These are phyloP conservation scores for Sporothrix brasiliensis DNA, from an alignment of 2,329 filamentous ascomycete species.

Conservation along the genomic window DNA sequence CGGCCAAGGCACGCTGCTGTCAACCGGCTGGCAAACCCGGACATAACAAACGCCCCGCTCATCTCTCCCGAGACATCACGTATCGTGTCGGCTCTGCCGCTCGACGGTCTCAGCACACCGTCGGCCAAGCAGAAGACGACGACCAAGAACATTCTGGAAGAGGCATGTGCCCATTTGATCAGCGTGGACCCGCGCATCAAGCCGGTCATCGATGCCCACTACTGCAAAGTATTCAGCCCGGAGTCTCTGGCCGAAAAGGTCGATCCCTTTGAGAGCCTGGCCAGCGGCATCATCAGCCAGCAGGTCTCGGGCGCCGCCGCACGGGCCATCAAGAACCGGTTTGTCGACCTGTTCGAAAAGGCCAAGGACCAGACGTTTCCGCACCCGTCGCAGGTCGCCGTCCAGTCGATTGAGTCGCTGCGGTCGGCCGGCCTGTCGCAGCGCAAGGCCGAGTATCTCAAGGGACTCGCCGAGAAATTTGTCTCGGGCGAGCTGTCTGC, in stretches of 20 bases:
- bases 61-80: slow-evolving; percentile 71
- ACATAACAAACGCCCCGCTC: slow-evolving; percentile 68
- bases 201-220: slow-evolving; percentile 71
- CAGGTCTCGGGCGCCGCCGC: slow-evolving; percentile 95
- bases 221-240: slow-evolving; percentile 77
- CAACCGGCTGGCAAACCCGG: slow-evolving; percentile 63
- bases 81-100: slow-evolving; percentile 53
- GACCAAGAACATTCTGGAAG: slow-evolving; percentile 71
- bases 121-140: slow-evolving; percentile 50
- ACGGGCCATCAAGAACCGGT: slow-evolving; percentile 83
- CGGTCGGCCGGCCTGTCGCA: slow-evolving; percentile 87
- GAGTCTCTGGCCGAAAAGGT: slow-evolving; percentile 81
- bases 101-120: slow-evolving; percentile 51
- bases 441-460: slow-evolving; percentile 93
- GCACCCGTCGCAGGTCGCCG: slow-evolving; percentile 70
- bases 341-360: slow-evolving; percentile 69
- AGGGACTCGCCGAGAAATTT: slow-evolving; percentile 83
- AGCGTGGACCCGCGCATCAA: slow-evolving; percentile 72
- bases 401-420: slow-evolving; percentile 65
- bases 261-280: slow-evolving; percentile 83
- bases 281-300: slow-evolving; percentile 89
- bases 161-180: slow-evolving; percentile 75
- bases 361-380: slow-evolving; percentile 61
- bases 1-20: slow-evolving; percentile 49
- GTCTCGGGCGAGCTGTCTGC: slow-evolving; percentile 72